Conservation (phyloP, 495 filamentous ascomycete genomes). For the Letharia lupina region DNA sequence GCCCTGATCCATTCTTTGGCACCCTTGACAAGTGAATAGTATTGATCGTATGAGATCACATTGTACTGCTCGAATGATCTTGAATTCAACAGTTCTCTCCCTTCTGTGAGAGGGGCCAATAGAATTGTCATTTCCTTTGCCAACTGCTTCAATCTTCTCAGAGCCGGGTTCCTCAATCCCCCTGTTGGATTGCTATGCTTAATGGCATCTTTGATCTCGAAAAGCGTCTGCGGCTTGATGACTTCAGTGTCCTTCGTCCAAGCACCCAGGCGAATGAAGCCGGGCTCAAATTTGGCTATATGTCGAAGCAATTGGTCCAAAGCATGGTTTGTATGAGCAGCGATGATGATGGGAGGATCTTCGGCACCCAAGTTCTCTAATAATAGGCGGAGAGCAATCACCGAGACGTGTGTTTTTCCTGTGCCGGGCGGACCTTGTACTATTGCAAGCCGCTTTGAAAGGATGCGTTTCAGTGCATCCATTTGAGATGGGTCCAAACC, state of each 20-base stretch:
- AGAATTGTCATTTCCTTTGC: slow-evolving; percentile 39
- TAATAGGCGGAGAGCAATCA: slow-evolving; percentile 60
- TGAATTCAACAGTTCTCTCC: slow-evolving; percentile 32
- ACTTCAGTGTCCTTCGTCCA: slow-evolving; percentile 57
- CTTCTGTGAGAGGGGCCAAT: slow-evolving; percentile 38
- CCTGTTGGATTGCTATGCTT: slow-evolving; percentile 29
- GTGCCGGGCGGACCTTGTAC: slow-evolving; percentile 90
- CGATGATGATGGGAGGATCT: slow-evolving; percentile 66
- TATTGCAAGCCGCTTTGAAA: slow-evolving; percentile 67
- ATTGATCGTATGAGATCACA: slow-evolving; percentile 54
- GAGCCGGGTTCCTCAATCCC: slow-evolving; percentile 29
- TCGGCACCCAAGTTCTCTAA: slow-evolving; percentile 49
- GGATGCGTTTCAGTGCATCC: slow-evolving; percentile 55
- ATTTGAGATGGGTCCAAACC: slow-evolving; percentile 62
- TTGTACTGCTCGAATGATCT: slow-evolving; percentile 44
- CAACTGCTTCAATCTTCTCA: slow-evolving; percentile 37
- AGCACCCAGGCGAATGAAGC: slow-evolving; percentile 72
- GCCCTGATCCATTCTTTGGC: slow-evolving; percentile 43
- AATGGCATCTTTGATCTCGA: slow-evolving; percentile 41
- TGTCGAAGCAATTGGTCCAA: slow-evolving; percentile 74
- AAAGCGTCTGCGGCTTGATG: slow-evolving; percentile 59
- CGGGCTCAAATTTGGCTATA: slow-evolving; percentile 53
- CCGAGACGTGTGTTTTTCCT: slow-evolving; percentile 75
- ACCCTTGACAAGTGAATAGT: slow-evolving; percentile 50
- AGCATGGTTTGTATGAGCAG: slow-evolving; percentile 90